Conservation (phyloP, 2,329 filamentous ascomycete genomes). For the Pseudogymnoascus sp. region DNA sequence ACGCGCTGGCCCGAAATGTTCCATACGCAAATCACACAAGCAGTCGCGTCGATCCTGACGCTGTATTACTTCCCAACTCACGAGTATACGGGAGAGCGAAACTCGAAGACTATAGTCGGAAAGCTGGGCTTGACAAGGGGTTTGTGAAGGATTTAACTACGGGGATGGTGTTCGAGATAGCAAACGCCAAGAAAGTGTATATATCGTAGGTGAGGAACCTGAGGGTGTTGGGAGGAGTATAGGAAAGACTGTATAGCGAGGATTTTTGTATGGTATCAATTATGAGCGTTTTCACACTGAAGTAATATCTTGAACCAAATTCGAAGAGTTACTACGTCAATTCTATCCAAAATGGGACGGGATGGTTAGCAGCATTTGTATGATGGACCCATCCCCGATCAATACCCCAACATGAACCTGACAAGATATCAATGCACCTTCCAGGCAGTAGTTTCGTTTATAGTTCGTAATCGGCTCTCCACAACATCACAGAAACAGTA, state of each 20-base stretch:
- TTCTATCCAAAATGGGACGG: neutral
- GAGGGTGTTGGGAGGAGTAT: neutral
- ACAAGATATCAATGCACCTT: neutral
- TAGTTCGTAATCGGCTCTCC: neutral
- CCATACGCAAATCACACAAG: conserved; percentile 94
- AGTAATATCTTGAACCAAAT: neutral
- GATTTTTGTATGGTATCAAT: neutral
- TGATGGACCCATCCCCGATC: neutral
- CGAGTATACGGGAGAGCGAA: conserved; percentile 73
- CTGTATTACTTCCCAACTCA: conserved; percentile 80
- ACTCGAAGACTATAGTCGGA: conserved; percentile 69
- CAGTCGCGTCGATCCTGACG: conserved; percentile 82
- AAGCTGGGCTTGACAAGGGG: conserved; percentile 61
- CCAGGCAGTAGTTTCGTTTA: neutral
- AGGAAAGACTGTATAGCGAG: neutral
- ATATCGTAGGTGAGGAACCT: conserved; percentile 55
- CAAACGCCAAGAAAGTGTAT: conserved; percentile 75
- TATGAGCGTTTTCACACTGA: neutral
- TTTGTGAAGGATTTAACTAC: conserved; percentile 74
- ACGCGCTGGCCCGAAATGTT: conserved; percentile 78
- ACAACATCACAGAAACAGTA: neutral
- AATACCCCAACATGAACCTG: neutral
- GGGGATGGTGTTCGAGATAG: conserved; percentile 56
- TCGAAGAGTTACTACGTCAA: neutral
- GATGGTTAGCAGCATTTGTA: neutral